Evolutionary conservation across 108 stramenopile genomes (phyloP).

Genomic region (Skeletonema grethae): DNA sequence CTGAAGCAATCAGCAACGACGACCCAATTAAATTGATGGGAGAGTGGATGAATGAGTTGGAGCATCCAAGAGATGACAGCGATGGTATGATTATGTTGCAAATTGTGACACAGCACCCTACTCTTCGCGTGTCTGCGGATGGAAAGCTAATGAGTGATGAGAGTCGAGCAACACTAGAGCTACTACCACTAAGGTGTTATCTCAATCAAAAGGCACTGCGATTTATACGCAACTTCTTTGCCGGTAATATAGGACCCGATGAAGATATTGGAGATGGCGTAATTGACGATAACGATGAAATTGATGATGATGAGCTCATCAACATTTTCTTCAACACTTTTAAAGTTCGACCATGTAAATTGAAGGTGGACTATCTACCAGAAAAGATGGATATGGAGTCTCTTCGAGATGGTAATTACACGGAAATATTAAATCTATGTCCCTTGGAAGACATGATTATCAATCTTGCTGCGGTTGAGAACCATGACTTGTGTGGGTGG

Average conservation of each 20-base stretch:
- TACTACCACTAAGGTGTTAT: conserved; percentile 78
- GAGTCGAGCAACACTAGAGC: conserved; percentile 63
- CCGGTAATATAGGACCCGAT: conserved; percentile 10
- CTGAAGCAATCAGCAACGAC: conserved; percentile 72
- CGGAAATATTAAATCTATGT: conserved; percentile 84
- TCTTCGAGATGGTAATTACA: conserved; percentile 71
- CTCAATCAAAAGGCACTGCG: conserved; percentile 75
- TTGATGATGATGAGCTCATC: conserved; percentile 23
- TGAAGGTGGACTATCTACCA: conserved; percentile 85
- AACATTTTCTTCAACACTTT: conserved; percentile 59
- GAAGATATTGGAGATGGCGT: conserved; percentile 11
- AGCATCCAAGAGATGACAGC: conserved; percentile 78
- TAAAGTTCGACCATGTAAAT: conserved; percentile 71
- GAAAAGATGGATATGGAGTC: conserved; percentile 69
- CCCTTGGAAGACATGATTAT: conserved; percentile 85
- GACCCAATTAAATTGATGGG: conserved; percentile 77
- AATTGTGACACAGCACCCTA: conserved; percentile 82
- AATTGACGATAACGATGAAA: conserved; percentile 7
- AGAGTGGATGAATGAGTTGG: conserved; percentile 82
- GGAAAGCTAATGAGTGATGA: conserved; percentile 74
- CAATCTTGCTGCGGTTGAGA: conserved; percentile 60
- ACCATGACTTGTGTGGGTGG: conserved; percentile 66
- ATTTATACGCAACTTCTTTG: conserved; percentile 77
- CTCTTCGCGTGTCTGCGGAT: conserved; percentile 57
- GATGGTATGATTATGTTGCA: conserved; percentile 82